A percentile compares a stretch with the other conserved stretches of the same genome.
These are phyloP conservation scores for Suillus spraguei DNA, from an alignment of 768 basidiomycete genomes.

Conservation along the genomic window DNA sequence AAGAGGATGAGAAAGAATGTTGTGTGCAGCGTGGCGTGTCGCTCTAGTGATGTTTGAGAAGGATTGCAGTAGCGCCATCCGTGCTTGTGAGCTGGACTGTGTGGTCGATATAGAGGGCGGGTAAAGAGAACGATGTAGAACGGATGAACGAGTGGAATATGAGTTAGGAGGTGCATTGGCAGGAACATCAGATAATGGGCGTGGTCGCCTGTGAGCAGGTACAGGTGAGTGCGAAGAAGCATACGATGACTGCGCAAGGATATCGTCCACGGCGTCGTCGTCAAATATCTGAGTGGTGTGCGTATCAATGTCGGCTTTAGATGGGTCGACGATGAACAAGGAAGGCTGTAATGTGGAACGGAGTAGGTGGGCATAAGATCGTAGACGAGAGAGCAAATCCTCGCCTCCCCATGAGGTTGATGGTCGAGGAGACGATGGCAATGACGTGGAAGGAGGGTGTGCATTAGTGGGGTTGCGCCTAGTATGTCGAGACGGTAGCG, in stretches of 20 bases:
- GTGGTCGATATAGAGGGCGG: slow-evolving; percentile 53
- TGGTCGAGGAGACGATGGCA: slow-evolving; percentile 41
- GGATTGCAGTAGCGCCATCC: slow-evolving; percentile 84
- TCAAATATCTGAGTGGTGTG: slow-evolving; percentile 85
- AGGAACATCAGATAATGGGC: slow-evolving; percentile 50
- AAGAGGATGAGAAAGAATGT: slow-evolving; percentile 92
- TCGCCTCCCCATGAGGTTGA: slow-evolving; percentile 84
- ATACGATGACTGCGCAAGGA: slow-evolving; percentile 78
- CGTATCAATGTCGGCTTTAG: slow-evolving; percentile 87
- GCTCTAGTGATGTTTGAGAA: slow-evolving; percentile 94
- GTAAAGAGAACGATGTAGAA: slow-evolving; percentile 76
- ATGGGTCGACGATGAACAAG: slow-evolving; percentile 91
- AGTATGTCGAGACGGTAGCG: slow-evolving; percentile 44
- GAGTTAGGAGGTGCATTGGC: slow-evolving; percentile 43
- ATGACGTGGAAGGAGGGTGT: slow-evolving; percentile 66
- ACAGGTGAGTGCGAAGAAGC: slow-evolving; percentile 79
- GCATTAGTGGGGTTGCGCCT: slow-evolving; percentile 44
- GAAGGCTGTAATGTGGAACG: slow-evolving; percentile 85
- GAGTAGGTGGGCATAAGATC: slow-evolving; percentile 77
- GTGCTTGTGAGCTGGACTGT: slow-evolving; percentile 66
- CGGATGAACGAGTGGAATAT: slow-evolving; percentile 69
- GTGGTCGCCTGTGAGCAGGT: slow-evolving; percentile 79
- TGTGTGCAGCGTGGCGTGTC: slow-evolving; percentile 91
- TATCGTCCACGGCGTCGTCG: slow-evolving; percentile 88
- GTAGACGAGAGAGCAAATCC: slow-evolving; percentile 76